Evolutionary conservation across 2,329 filamentous ascomycete genomes (phyloP).

Genomic region (Ploettnerulaceae sp.): DNA sequence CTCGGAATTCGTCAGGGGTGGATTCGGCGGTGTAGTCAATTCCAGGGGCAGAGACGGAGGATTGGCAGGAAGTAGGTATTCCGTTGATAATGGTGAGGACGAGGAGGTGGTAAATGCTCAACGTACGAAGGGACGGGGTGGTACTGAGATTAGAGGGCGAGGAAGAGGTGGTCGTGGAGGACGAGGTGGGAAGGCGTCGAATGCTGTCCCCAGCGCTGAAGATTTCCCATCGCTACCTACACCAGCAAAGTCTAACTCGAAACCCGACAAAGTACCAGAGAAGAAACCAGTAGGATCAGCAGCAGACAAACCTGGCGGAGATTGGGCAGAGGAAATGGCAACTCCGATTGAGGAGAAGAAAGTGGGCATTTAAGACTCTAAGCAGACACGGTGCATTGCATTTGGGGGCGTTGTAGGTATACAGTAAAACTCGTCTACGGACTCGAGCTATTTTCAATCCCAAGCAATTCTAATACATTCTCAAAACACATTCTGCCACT

Average conservation of each 20-base stretch:
- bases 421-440: slow-evolving; percentile 21
- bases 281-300: neutral
- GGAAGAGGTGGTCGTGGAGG: slow-evolving; percentile 26
- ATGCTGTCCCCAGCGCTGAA: slow-evolving; percentile 19
- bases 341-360: slow-evolving; percentile 28
- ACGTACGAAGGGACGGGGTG: slow-evolving; percentile 12
- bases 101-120: slow-evolving; percentile 2
- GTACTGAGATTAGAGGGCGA: slow-evolving; percentile 19
- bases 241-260: slow-evolving; percentile 1
- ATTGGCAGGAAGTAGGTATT: slow-evolving; percentile 23
- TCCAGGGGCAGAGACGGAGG: slow-evolving; percentile 22
- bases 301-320: neutral
- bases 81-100: slow-evolving; percentile 12
- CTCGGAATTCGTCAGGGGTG: slow-evolving; percentile 30
- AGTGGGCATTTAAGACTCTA: neutral
- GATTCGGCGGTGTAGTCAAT: slow-evolving; percentile 31
- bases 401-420: slow-evolving; percentile 7
- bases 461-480: too few relatives aligned
- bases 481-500: too few relatives aligned
- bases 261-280: neutral
- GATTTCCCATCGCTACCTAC: slow-evolving; percentile 30
- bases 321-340: slow-evolving; percentile 26
- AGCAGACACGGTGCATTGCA: neutral
- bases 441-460: slow-evolving; percentile 12
- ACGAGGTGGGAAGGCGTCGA: slow-evolving; percentile 15